A percentile compares a stretch with the other conserved stretches of the same genome.
Conservation (phyloP, 768 basidiomycete genomes). For the Lactarius indigo region DNA sequence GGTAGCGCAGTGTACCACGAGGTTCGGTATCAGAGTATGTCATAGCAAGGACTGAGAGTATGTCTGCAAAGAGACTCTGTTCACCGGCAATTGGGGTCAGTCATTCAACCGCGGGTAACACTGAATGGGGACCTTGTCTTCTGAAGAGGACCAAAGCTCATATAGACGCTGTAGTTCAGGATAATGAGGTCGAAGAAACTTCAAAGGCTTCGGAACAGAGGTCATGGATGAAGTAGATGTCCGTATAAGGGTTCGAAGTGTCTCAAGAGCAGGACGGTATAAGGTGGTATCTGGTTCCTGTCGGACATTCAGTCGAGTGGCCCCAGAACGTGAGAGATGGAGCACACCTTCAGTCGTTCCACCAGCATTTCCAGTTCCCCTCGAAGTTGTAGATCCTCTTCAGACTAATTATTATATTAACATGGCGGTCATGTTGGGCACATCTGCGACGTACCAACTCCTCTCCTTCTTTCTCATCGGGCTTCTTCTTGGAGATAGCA, state of each 20-base stretch:
- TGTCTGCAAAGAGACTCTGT: conserved; percentile 93
- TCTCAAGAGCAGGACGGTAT: conserved; percentile 89
- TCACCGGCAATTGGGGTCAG: conserved; percentile 2
- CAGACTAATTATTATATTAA: conserved; percentile 53
- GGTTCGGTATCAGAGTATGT: conserved; percentile 98
- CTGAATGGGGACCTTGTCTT: conserved; percentile 58
- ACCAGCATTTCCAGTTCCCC: conserved; percentile 96
- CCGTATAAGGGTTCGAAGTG: conserved; percentile 86
- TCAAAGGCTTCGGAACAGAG: conserved; percentile 96
- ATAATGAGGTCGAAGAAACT: conserved; percentile 95
- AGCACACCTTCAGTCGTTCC: conserved; percentile 80
- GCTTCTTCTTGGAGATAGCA: conserved; percentile 35
- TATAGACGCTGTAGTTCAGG: conserved; percentile 81
- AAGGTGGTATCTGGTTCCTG: conserved; percentile 87
- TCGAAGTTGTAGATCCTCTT: conserved; percentile 92
- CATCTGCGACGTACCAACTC: conserved; percentile 63
- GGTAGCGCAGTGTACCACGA: conserved; percentile 91
- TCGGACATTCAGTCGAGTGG: conserved; percentile 14
- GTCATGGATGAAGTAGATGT: conserved; percentile 99
- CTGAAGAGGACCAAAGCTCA: conserved; percentile 73
- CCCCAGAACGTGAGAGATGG: not conserved
- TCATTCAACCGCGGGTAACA: conserved; percentile 7
- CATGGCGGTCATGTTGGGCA: not conserved
- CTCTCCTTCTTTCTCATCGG: conserved; percentile 51
- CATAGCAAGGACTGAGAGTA: conserved; percentile 98